Base-by-base conservation (phyloP, 2,329 filamentous ascomycete genomes). In the Lasiodiplodia citricola region DNA sequence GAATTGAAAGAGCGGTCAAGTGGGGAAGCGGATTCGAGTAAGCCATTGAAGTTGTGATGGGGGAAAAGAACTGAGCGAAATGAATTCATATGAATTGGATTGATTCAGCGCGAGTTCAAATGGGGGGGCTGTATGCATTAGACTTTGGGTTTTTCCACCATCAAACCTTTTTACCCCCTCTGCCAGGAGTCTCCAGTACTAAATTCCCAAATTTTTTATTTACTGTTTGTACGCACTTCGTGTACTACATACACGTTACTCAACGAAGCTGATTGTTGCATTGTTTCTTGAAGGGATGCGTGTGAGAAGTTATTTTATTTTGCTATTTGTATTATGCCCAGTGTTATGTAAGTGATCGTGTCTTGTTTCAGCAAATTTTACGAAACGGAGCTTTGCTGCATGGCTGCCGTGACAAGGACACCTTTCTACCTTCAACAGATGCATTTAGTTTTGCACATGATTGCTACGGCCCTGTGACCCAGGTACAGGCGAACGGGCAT, bases 71-170 rank as follows among this genome's bases (percentile, higher is more conserved):
- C 28, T 51, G 37, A 52, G 60, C 60, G 60, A 38, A 21, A 50
- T 41, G 60, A 38, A 64, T 52, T 28, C 38, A 62, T 47, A n/a
- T 47, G 21, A 47, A 25, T 47, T 35, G 60, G 41, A 64, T 64
- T 37, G 44, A 31, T 64, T 64, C 47, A 21, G 44, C 44, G 18
- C 60, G 31, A 47, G 56, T 47, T 52, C 23, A 38, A 64, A 25
- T 54, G 14, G 65, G 52, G 31, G 52, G 65, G 65, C n/a, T 67
- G 55, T 67, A 60, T 41, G 64, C 65, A 67, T 60, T 67, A 67
- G 65, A 67, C 65, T 67, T 67, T 38, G 54, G 64, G 41, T 51
- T 67, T 67, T 31, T 56, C 41, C 41, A 44, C 18, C 55, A 57
- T 57, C 55, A 37, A 54, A 38, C 60, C 58, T 67, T 41, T 47